Evolutionary conservation across 2,329 filamentous ascomycete species (phyloP), one percentile per base, ranked within the genome.

Genomic region (Sporothrix sp.): DNA sequence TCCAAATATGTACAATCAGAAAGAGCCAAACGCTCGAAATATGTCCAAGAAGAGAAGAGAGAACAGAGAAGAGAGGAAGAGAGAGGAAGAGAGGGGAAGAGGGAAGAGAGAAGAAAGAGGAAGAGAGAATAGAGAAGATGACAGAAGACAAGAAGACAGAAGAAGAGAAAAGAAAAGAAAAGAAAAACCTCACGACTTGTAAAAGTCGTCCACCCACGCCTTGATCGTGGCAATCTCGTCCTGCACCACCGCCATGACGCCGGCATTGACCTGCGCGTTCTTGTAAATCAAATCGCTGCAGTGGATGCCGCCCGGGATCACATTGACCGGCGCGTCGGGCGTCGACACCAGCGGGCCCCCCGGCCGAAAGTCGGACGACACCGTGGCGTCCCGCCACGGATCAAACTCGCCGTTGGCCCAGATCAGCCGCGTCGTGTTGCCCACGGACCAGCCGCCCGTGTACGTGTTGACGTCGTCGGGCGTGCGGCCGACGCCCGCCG

Each of bases 131-230:
- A 38, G 30, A 33, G 16, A 23, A 14, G 14, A 40, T 5, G 38
- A 38, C n/a, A 39, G 20, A 30, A 21, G 21, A 32, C 25, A 27
- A n/a, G n/a, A 47, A 37, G n/a, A n/a, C n/a, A n/a, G n/a, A 10
- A 18, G 30, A 21, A 36, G n/a, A 18, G 30, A 21, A 36, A 38
- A 37, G 37, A 32, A 20, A 25, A 21, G 33, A 33, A 25, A 25
- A 20, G 45, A 28, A 21, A 21, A 23, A 10, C 21, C 30, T 16
- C 10, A 37, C 1, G 2, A 32, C 1, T 14, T 8, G 48, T 70
- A 69, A 47, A 64, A 81, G 60, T 80, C 74, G 1, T 62, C 65
- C 3, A 81, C 73, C 78, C 78, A 81, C 20, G 58, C 60, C 55
- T 68, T 71, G 56, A 82, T 71, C 61, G 76, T 69, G 11, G 63